Percentiles rank a stretch among this genome's conserved stretches.
These are phyloP conservation scores for Solanum acaule DNA, from an alignment of 257 asterid genomes.

Conservation along the genomic window DNA sequence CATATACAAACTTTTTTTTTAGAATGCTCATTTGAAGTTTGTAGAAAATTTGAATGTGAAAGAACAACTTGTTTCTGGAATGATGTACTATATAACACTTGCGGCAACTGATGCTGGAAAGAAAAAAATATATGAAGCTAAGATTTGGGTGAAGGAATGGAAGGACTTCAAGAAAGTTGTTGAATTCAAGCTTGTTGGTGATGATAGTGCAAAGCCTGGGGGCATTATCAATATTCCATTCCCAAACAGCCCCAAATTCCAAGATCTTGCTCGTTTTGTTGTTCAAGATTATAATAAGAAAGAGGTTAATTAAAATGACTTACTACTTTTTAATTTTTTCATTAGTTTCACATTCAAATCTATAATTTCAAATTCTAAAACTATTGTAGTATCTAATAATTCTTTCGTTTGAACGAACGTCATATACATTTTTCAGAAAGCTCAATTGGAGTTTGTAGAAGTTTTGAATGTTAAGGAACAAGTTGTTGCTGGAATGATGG, in stretches of 20 bases:
- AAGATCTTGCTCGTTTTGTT: background rate
- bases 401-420: background rate
- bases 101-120: background rate
- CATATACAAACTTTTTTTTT: background rate
- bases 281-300: background rate
- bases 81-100: background rate
- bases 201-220: background rate
- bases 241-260: background rate
- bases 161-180: background rate
- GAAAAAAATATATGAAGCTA: background rate
- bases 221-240: background rate
- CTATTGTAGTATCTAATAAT: too few species aligned
- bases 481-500: background rate
- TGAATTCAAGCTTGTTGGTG: background rate
- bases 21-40: background rate
- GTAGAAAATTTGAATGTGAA: background rate
- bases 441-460: background rate
- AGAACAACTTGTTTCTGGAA: background rate
- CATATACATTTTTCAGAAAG: background rate
- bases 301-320: background rate
- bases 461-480: background rate
- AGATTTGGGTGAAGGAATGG: conserved; percentile 8
- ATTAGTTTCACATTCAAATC: too few species aligned
- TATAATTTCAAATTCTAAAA: too few species aligned
- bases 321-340: too few species aligned